These are phyloP conservation scores for Aspergillus cejpii DNA, from an alignment of 2,329 filamentous ascomycete species.

Conservation along the genomic window DNA sequence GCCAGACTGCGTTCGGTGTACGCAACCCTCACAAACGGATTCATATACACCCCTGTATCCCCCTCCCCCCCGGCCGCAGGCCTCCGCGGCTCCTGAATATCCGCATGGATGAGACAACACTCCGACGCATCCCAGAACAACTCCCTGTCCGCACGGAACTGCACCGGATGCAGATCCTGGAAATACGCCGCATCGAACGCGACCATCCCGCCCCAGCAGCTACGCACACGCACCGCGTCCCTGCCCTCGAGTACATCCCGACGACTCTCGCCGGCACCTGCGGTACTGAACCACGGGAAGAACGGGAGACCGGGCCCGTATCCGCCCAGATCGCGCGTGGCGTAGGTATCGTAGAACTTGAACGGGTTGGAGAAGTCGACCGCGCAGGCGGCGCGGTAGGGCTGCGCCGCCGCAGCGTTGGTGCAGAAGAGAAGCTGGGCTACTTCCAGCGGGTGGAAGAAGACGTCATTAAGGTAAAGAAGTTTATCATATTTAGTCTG, in stretches of 20 bases:
- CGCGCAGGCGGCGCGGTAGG: constrained; percentile 64
- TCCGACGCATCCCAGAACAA: constrained; percentile 59
- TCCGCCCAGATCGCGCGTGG: constrained; percentile 63
- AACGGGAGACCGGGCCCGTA: constrained; percentile 63
- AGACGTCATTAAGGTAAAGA: constrained; percentile 61
- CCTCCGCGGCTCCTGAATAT: constrained; percentile 35
- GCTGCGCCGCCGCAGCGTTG: too few species aligned
- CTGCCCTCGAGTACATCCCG: constrained; percentile 55
- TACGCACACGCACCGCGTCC: constrained; percentile 59
- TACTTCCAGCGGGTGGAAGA: constrained; percentile 54
- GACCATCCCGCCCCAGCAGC: constrained; percentile 73
- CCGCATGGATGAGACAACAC: constrained; percentile 54
- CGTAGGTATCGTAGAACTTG: constrained; percentile 72
- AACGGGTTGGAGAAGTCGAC: constrained; percentile 69
- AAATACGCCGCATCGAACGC: constrained; percentile 45
- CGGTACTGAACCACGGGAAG: constrained; percentile 62
- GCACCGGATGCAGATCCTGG: constrained; percentile 41
- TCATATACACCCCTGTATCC: constrained; percentile 61
- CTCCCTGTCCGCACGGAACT: constrained; percentile 55
- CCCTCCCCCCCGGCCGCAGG: constrained; percentile 26
- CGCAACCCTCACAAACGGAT: constrained; percentile 66
- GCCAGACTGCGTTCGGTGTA: constrained; percentile 54
- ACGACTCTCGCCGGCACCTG: constrained; percentile 49
- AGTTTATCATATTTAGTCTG: constrained; percentile 49
- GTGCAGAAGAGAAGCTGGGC: constrained; percentile 57